These are phyloP conservation scores for Blastomyces gilchristii DNA, from an alignment of 2,329 filamentous ascomycete genomes.

Conservation along the genomic window DNA sequence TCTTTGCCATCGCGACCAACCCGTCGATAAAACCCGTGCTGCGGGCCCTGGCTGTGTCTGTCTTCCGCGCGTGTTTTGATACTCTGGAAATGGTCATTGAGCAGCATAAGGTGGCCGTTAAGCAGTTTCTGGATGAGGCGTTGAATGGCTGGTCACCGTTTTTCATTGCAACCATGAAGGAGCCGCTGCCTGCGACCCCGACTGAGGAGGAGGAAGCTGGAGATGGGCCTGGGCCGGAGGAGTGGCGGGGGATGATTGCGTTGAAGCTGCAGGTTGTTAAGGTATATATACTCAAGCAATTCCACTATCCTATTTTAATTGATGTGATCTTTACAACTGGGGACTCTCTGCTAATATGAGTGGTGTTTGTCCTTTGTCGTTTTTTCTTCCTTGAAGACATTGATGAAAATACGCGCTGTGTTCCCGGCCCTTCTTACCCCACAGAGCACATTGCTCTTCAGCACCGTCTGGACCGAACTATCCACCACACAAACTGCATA, in stretches of 20 bases:
- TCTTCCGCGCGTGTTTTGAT: slow-evolving; percentile 87
- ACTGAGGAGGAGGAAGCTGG: slow-evolving; percentile 49
- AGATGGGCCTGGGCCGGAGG: slow-evolving; percentile 46
- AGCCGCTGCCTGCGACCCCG: slow-evolving; percentile 54
- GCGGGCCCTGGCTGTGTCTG: slow-evolving; percentile 74
- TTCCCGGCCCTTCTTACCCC: slow-evolving; percentile 74
- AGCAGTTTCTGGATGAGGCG: slow-evolving; percentile 77
- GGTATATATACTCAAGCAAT: slow-evolving; percentile 27
- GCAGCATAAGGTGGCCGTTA: slow-evolving; percentile 76
- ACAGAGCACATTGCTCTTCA: slow-evolving; percentile 74
- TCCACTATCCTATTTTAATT: neutral
- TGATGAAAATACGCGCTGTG: slow-evolving; percentile 77
- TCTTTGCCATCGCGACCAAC: slow-evolving; percentile 73
- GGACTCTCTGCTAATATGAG: slow-evolving; percentile 13
- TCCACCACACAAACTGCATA: slow-evolving; percentile 62
- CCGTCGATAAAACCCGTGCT: slow-evolving; percentile 63
- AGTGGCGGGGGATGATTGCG: slow-evolving; percentile 71
- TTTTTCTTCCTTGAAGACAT: slow-evolving; percentile 46
- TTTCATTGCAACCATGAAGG: slow-evolving; percentile 69
- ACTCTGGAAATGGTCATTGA: slow-evolving; percentile 95
- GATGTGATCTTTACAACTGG: slow-evolving; percentile 9
- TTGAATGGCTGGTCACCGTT: slow-evolving; percentile 80
- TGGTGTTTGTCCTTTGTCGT: neutral
- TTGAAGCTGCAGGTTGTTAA: slow-evolving; percentile 90
- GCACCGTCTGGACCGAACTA: slow-evolving; percentile 81